These are phyloP conservation scores for Thuja plicata DNA, from an alignment of 83 land plant species.

Conservation along the genomic window DNA sequence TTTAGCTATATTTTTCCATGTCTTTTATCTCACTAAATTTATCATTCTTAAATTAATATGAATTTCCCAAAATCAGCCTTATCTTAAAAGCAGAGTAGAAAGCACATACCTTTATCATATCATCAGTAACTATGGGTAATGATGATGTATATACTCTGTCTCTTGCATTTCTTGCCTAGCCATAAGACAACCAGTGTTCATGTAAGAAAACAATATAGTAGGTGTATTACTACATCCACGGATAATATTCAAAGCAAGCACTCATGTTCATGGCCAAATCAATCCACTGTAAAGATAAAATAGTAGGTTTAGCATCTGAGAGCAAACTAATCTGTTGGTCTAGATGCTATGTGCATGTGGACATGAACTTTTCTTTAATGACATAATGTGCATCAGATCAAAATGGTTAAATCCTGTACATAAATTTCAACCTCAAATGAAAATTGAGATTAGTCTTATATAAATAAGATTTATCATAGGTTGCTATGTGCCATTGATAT, in stretches of 20 bases:
- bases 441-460: not conserved
- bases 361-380: not conserved
- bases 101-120: too few relatives aligned
- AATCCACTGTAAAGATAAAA: not conserved
- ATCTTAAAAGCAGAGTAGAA: too few relatives aligned
- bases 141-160: slow-evolving; percentile 5
- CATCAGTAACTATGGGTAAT: not conserved
- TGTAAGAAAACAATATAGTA: not conserved
- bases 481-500: not conserved
- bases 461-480: not conserved
- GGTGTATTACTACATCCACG: not conserved
- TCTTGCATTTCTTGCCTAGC: slow-evolving; percentile 4
- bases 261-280: not conserved
- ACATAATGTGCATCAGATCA: slow-evolving; percentile 2
- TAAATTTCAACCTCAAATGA: not conserved
- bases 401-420: not conserved
- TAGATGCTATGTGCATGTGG: not conserved
- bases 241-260: not conserved
- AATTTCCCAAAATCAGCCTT: too few relatives aligned
- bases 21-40: too few relatives aligned
- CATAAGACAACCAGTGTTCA: not conserved
- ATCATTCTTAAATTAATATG: too few relatives aligned
- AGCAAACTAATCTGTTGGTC: not conserved
- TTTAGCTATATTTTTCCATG: too few relatives aligned
- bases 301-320: not conserved